phyloP scores from a whole-genome alignment of 2,329 filamentous ascomycete species.

The Microsporum ferrugineum region DNA sequence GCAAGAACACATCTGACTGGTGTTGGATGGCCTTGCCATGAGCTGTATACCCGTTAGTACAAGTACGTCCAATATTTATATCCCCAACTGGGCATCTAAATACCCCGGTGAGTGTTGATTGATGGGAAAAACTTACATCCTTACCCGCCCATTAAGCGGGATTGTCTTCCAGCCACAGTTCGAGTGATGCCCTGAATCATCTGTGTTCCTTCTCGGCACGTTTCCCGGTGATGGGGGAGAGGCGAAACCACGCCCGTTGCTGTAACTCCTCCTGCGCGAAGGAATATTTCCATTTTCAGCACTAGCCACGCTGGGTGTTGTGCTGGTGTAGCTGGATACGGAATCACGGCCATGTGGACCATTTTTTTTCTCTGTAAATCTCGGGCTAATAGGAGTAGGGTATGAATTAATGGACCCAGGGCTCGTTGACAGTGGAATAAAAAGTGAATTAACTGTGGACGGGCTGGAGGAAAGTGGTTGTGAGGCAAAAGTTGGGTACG shows the following conservation, averaged over 20 bases:
- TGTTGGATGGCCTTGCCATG: background rate
- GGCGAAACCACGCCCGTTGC: background rate
- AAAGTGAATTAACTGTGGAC: background rate
- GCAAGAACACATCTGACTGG: constrained; percentile 6
- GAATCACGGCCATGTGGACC: background rate
- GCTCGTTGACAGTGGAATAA: background rate
- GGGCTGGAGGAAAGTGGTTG: background rate
- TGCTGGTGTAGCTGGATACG: background rate
- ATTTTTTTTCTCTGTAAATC: background rate
- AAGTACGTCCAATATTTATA: background rate
- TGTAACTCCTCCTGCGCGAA: background rate
- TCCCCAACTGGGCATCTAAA: background rate
- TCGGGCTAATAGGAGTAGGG: background rate
- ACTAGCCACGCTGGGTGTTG: background rate
- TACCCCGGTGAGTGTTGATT: background rate
- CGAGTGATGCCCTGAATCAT: background rate
- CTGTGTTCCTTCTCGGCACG: background rate
- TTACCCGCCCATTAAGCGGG: background rate
- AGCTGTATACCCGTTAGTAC: background rate
- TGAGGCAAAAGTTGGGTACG: background rate
- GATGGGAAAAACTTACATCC: background rate
- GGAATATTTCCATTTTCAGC: background rate
- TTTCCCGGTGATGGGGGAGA: background rate
- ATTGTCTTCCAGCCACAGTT: background rate
- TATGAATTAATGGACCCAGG: background rate